phyloP scores from a whole-genome alignment of 164 flowering plant genomes.

The Nymphaea thermarum region DNA sequence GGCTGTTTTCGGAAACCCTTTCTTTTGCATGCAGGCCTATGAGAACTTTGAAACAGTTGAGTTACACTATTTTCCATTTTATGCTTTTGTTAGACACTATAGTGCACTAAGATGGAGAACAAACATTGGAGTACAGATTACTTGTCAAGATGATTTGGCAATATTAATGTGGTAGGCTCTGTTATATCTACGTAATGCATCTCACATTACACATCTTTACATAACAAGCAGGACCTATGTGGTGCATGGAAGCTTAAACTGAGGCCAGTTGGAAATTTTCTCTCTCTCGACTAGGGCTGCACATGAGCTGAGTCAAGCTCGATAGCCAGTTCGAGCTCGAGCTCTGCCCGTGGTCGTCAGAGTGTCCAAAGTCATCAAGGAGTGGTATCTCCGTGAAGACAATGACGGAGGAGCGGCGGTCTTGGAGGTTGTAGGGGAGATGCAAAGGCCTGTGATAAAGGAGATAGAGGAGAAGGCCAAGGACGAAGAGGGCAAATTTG shows the following conservation, averaged over 20 bases:
- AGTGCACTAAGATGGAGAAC: slow-evolving; percentile 68
- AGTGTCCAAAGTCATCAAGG: slow-evolving; percentile 52
- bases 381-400: slow-evolving; percentile 43
- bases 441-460: slow-evolving; percentile 67
- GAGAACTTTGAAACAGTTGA: slow-evolving; percentile 57
- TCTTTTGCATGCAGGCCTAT: slow-evolving; percentile 38
- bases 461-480: slow-evolving; percentile 70
- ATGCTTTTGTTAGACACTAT: slow-evolving; percentile 78
- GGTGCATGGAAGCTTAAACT: too few species aligned
- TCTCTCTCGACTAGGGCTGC: too few species aligned
- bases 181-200: too few species aligned
- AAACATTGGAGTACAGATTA: slow-evolving; percentile 54
- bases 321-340: too few species aligned
- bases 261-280: too few species aligned
- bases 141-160: not conserved
- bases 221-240: too few species aligned
- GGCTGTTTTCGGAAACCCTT: too few species aligned
- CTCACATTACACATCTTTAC: too few species aligned
- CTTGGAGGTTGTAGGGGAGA: slow-evolving; percentile 69
- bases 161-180: not conserved
- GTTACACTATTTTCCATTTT: slow-evolving; percentile 84
- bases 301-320: too few species aligned
- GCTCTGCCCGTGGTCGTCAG: slow-evolving; percentile 84
- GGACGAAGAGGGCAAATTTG: slow-evolving; percentile 51
- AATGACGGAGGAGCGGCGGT: slow-evolving; percentile 49